Evolutionary conservation across 2,329 filamentous ascomycete species (phyloP).

Genomic region (Immersiporthe knoxdaviesiana): DNA sequence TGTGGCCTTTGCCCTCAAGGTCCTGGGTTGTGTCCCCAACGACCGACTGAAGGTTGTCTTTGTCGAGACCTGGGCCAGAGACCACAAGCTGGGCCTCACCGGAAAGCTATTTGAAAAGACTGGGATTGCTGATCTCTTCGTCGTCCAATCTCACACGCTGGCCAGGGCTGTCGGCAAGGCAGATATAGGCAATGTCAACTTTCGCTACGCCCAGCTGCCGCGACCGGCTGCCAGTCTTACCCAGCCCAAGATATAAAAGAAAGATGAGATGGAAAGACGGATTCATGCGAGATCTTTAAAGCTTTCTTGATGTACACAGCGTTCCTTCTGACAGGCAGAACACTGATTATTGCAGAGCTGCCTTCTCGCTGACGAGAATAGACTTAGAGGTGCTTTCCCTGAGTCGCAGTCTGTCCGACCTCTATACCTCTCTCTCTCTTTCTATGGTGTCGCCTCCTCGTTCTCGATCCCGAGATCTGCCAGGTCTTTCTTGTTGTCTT

Average conservation of each 20-base stretch:
- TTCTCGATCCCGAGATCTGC: conserved; percentile 22
- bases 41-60: conserved; percentile 75
- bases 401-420: too few species aligned
- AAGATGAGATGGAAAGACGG: not conserved
- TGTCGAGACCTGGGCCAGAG: conserved; percentile 90
- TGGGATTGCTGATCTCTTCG: conserved; percentile 72
- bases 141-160: conserved; percentile 79
- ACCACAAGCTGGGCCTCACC: conserved; percentile 80
- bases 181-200: conserved; percentile 35
- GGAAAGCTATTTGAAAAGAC: conserved; percentile 72
- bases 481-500: conserved; percentile 38
- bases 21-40: conserved; percentile 48
- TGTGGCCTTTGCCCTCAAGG: conserved; percentile 52
- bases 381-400: not conserved
- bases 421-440: not conserved
- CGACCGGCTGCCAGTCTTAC: not conserved
- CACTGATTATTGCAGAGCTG: not conserved
- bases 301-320: not conserved
- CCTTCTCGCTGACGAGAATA: not conserved
- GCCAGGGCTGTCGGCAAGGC: conserved; percentile 49
- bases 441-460: conserved; percentile 17
- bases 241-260: not conserved
- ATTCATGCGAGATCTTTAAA: not conserved
- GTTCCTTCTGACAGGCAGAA: not conserved
- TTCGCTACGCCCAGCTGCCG: conserved; percentile 13